A percentile compares a stretch with the other conserved stretches of the same genome.
phyloP scores from a whole-genome alignment of 495 filamentous ascomycete genomes.

The Penicillium canariense region DNA sequence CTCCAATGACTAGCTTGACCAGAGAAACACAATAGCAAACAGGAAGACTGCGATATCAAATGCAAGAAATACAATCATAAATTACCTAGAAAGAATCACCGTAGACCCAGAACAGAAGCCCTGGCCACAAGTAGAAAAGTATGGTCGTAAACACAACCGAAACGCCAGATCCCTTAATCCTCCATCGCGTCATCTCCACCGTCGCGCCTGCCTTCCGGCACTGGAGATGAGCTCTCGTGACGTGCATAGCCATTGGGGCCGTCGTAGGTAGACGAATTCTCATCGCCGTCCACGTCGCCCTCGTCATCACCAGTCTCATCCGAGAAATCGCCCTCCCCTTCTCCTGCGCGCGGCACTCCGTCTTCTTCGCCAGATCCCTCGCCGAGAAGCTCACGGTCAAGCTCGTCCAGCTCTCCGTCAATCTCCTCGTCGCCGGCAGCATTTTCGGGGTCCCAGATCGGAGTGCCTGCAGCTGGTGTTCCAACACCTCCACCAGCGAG shows the following conservation, averaged over 20 bases:
- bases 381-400: slow-evolving; percentile 51
- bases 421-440: slow-evolving; percentile 31
- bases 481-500: slow-evolving; percentile 18
- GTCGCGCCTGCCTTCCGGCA: slow-evolving; percentile 18
- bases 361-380: slow-evolving; percentile 49
- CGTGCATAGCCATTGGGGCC: slow-evolving; percentile 40
- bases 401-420: slow-evolving; percentile 49
- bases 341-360: slow-evolving; percentile 18
- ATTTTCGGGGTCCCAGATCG: slow-evolving; percentile 23
- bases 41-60: too few species aligned
- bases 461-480: slow-evolving; percentile 18
- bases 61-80: too few species aligned
- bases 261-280: slow-evolving; percentile 43
- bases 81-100: neutral
- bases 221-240: slow-evolving; percentile 39
- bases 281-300: slow-evolving; percentile 39
- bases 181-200: slow-evolving; percentile 35
- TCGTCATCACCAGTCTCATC: slow-evolving; percentile 34
- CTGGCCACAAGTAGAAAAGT: slow-evolving; percentile 2
- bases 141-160: slow-evolving; percentile 3
- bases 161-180: slow-evolving; percentile 22
- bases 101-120: neutral
- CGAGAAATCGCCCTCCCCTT: slow-evolving; percentile 30
- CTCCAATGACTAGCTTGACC: too few species aligned
- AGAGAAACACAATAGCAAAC: too few species aligned